Percentiles rank a stretch among this genome's conserved stretches.
Conservation (phyloP, 148 eudicot species). For the Camellia granthamiana region DNA sequence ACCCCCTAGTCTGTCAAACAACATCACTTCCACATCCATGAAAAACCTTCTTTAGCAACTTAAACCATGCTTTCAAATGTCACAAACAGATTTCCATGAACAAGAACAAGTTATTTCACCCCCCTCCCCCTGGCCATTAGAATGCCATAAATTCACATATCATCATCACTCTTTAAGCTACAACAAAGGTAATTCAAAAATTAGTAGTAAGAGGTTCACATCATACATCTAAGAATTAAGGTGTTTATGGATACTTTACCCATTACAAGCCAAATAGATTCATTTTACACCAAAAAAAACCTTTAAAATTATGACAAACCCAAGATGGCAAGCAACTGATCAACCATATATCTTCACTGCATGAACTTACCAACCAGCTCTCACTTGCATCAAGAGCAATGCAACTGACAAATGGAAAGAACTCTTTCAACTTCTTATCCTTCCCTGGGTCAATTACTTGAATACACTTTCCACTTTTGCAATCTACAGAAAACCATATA, state of each 20-base stretch:
- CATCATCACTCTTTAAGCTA: no score
- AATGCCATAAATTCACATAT: no score
- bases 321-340: background rate
- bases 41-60: background rate
- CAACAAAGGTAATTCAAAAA: background rate
- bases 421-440: slow-evolving; percentile 44
- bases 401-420: slow-evolving; percentile 56
- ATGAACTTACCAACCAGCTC: slow-evolving; percentile 90
- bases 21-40: background rate
- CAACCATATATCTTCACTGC: background rate
- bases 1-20: background rate
- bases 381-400: slow-evolving; percentile 92
- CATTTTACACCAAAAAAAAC: background rate
- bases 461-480: slow-evolving; percentile 75
- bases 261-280: background rate
- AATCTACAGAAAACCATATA: slow-evolving; percentile 42
- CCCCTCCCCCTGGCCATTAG: no score
- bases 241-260: background rate
- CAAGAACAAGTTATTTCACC: no score
- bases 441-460: slow-evolving; percentile 56
- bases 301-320: background rate
- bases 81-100: background rate
- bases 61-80: background rate
- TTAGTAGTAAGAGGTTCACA: background rate
- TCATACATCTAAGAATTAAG: background rate